Percentiles rank a stretch among this genome's conserved stretches.
Evolutionary conservation across 208 protist species (phyloP).

Genomic region (Trypanosoma grayi): DNA sequence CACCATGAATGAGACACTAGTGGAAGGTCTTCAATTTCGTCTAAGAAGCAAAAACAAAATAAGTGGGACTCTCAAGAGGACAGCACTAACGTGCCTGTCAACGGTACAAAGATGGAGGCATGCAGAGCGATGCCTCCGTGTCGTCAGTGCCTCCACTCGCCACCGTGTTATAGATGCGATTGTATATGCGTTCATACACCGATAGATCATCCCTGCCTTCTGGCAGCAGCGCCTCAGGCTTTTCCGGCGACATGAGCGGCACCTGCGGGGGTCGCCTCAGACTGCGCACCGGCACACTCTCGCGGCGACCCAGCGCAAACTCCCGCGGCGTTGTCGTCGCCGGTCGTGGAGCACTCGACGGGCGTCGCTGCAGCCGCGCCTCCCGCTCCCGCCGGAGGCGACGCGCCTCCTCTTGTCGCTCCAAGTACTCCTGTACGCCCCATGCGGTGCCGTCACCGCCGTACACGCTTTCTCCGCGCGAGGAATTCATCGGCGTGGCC

Average conservation of each 20-base stretch:
- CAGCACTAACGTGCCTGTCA: neutral
- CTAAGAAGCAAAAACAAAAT: constrained; percentile 13
- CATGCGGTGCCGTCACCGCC: constrained; percentile 26
- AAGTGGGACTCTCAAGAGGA: neutral
- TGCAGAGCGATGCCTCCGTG: neutral
- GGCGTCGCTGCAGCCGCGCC: constrained; percentile 2
- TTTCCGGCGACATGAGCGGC: constrained; percentile 19
- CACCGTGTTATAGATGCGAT: constrained; percentile 21
- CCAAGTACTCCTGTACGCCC: constrained; percentile 43
- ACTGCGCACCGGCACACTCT: constrained; percentile 23
- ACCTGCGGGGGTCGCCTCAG: constrained; percentile 25
- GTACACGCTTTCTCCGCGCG: constrained; percentile 20
- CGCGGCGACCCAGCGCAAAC: constrained; percentile 21
- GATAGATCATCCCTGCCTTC: constrained; percentile 19
- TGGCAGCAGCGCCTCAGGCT: neutral
- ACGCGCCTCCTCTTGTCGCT: constrained; percentile 34
- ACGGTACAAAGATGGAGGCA: neutral
- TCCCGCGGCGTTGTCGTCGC: constrained; percentile 11
- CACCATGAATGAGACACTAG: constrained; percentile 8
- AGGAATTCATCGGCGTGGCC: neutral
- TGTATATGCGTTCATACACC: constrained; percentile 29
- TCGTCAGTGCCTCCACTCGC: neutral
- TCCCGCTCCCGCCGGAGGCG: constrained; percentile 15
- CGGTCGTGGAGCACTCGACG: constrained; percentile 1
- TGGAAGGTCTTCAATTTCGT: no score